Percentiles rank a stretch among this genome's conserved stretches.
Evolutionary conservation across 2,329 filamentous ascomycete species (phyloP).

Genomic region (Drechslera avenae): DNA sequence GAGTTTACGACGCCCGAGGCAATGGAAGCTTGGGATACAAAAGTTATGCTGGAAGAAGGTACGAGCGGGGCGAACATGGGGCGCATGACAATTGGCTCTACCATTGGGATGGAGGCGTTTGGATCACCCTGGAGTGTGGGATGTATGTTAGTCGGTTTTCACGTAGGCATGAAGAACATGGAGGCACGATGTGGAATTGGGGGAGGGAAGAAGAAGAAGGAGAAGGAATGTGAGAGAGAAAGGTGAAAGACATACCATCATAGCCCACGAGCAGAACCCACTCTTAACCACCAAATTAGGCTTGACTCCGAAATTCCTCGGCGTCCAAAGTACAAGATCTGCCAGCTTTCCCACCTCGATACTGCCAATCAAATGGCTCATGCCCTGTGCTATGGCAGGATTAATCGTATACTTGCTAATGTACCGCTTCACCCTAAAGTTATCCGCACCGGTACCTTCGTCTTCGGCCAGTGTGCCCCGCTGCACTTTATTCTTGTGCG

Average conservation of each 20-base stretch:
- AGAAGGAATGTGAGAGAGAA: not conserved
- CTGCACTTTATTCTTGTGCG: constrained; percentile 94
- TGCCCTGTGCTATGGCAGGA: constrained; percentile 87
- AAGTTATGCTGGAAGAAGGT: constrained; percentile 75
- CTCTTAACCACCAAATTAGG: constrained; percentile 82
- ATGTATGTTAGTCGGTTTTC: not conserved
- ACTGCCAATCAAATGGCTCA: constrained; percentile 83
- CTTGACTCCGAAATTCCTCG: constrained; percentile 85
- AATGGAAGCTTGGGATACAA: constrained; percentile 77
- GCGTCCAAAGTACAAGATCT: constrained; percentile 86
- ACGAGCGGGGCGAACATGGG: constrained; percentile 84
- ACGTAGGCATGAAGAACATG: not conserved
- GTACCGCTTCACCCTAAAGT: constrained; percentile 90
- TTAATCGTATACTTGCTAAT: constrained; percentile 97
- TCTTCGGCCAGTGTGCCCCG: constrained; percentile 79
- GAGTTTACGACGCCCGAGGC: constrained; percentile 67
- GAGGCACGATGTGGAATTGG: constrained; percentile 13
- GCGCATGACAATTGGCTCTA: constrained; percentile 81
- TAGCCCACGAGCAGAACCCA: constrained; percentile 79
- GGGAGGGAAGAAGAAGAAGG: not conserved
- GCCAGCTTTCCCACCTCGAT: constrained; percentile 89
- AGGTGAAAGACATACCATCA: constrained; percentile 68
- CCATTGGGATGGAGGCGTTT: constrained; percentile 72
- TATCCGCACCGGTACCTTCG: constrained; percentile 78
- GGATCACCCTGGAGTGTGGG: constrained; percentile 50